These are phyloP conservation scores for Macrophomina tecta DNA, from an alignment of 2,329 filamentous ascomycete genomes.

Conservation along the genomic window DNA sequence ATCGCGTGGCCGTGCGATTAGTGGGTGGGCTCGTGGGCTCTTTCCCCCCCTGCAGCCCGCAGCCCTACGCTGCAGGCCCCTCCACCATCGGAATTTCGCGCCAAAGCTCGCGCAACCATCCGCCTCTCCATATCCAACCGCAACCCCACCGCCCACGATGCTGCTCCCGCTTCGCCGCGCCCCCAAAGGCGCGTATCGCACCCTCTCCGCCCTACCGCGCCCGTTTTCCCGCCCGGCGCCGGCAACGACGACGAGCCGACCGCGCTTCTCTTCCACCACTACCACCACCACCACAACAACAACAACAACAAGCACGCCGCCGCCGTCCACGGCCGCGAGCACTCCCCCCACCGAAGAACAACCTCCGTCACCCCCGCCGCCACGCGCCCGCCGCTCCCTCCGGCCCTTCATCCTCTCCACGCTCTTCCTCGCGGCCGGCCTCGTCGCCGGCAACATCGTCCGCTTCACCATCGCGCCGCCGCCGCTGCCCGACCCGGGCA, in stretches of 20 bases:
- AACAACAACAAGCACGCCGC: not conserved
- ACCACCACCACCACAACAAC: not conserved
- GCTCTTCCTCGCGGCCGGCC: conserved; percentile 20
- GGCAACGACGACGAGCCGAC: not conserved
- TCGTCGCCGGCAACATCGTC: conserved; percentile 15
- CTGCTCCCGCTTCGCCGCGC: not conserved
- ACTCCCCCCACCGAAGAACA: not conserved
- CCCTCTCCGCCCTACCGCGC: not conserved
- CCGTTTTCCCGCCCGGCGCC: not conserved
- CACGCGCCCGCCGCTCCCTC: conserved; percentile 13
- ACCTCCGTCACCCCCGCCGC: not conserved
- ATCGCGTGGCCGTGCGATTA: not conserved
- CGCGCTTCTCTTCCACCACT: conserved; percentile 16
- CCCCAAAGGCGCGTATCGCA: not conserved
- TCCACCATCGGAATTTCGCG: not conserved
- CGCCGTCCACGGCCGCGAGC: not conserved
- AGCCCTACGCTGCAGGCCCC: not conserved
- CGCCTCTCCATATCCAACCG: not conserved
- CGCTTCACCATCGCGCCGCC: conserved; percentile 21
- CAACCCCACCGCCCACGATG: not conserved
- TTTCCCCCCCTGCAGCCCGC: not conserved
- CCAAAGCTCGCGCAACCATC: not conserved
- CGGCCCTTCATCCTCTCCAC: conserved; percentile 21
- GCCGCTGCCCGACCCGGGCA: conserved; percentile 13
- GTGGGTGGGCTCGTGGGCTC: not conserved